These are phyloP conservation scores for Phytophthora chlamydospora DNA, from an alignment of 352 stramenopile genomes.

Conservation along the genomic window DNA sequence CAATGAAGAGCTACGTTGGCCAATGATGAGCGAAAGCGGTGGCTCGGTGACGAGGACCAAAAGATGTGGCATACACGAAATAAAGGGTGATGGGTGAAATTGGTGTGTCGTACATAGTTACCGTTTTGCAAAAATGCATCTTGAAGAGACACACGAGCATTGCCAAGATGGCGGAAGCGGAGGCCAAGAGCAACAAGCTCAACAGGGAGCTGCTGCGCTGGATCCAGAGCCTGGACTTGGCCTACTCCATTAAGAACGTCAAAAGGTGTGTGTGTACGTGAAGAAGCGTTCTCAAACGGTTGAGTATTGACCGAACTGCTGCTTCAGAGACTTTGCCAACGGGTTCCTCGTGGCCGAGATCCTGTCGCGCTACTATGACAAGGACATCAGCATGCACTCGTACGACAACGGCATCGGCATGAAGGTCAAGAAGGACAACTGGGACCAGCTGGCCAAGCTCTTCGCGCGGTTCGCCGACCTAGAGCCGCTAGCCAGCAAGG, in stretches of 20 bases:
- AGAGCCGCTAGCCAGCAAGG: conserved; percentile 55
- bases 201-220: conserved; percentile 91
- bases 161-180: conserved; percentile 12
- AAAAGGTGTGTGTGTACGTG: conserved; percentile 64
- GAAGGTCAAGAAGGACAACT: conserved; percentile 93
- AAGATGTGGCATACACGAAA: conserved; percentile 4
- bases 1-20: conserved; percentile 35
- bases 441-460: conserved; percentile 86
- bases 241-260: conserved; percentile 95
- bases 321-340: conserved; percentile 84
- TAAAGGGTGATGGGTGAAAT: background rate
- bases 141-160: conserved; percentile 25
- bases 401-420: conserved; percentile 93
- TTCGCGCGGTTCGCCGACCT: conserved; percentile 79
- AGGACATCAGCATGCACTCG: conserved; percentile 93
- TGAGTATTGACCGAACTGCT: background rate
- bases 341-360: conserved; percentile 93
- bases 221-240: conserved; percentile 93
- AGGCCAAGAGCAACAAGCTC: conserved; percentile 66
- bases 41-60: conserved; percentile 5
- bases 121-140: conserved; percentile 2
- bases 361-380: conserved; percentile 92
- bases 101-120: background rate
- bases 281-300: background rate
- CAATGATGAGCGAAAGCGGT: conserved; percentile 30